Evolutionary conservation across 169 alveolate genomes (phyloP).

Genomic region (Plasmodium gonderi): DNA sequence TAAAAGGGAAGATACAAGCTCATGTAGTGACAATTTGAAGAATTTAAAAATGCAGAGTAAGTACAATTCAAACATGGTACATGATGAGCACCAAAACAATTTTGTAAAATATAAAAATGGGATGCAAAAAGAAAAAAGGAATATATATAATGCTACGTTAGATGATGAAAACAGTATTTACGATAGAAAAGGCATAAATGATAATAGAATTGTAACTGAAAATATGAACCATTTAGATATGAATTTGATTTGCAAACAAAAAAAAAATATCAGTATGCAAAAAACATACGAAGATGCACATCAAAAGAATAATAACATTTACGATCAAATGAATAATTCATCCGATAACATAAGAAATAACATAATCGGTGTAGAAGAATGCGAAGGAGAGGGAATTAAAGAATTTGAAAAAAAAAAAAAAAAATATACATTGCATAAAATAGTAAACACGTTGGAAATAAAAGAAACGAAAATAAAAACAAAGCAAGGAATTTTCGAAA

Average conservation of each 20-base stretch:
- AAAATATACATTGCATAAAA: not conserved
- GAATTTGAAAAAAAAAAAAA: no score
- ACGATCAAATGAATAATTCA: slow-evolving; percentile 2
- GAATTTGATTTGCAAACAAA: not conserved
- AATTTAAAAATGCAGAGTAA: not conserved
- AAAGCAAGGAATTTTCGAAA: slow-evolving; percentile 71
- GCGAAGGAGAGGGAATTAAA: no score
- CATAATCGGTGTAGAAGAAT: not conserved
- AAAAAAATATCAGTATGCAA: not conserved
- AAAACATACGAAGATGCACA: not conserved
- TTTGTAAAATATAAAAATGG: no score
- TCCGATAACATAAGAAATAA: slow-evolving; percentile 1
- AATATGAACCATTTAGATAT: slow-evolving; percentile 29
- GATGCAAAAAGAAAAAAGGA: not conserved
- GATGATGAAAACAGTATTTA: slow-evolving; percentile 1
- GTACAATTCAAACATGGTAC: not conserved
- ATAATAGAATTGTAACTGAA: slow-evolving; percentile 10
- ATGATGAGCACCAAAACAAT: not conserved
- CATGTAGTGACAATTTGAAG: not conserved
- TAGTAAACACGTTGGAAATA: slow-evolving; percentile 62
- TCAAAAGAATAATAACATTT: not conserved
- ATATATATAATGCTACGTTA: no score
- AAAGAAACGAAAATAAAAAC: slow-evolving; percentile 57
- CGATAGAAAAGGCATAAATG: slow-evolving; percentile 1
- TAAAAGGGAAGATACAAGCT: not conserved